Conservation (phyloP, 2,329 filamentous ascomycete genomes). For the Arthrinium phaeospermum region DNA sequence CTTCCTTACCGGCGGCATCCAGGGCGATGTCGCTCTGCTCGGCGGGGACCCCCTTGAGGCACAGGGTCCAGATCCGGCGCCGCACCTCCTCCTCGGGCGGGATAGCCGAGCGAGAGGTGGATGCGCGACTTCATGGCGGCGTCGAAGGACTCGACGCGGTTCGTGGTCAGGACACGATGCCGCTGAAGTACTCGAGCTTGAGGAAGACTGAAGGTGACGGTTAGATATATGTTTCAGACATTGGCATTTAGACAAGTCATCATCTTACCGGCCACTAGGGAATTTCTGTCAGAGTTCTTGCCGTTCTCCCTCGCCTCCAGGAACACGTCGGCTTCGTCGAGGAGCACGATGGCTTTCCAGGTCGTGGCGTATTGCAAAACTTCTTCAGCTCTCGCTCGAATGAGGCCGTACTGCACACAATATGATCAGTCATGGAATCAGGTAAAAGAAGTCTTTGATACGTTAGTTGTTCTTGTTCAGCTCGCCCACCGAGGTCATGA, state of each 20-base stretch:
- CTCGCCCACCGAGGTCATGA: slow-evolving; percentile 38
- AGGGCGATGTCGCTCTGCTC: slow-evolving; percentile 47
- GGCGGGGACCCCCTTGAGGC: slow-evolving; percentile 50
- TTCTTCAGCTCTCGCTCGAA: slow-evolving; percentile 32
- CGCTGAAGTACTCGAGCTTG: slow-evolving; percentile 30
- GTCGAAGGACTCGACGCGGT: slow-evolving; percentile 31
- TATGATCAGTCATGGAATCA: not conserved
- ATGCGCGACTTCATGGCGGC: slow-evolving; percentile 34
- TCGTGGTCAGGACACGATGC: slow-evolving; percentile 32
- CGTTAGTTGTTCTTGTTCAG: slow-evolving; percentile 31
- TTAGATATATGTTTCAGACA: not conserved
- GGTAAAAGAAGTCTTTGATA: not conserved
- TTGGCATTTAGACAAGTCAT: not conserved
- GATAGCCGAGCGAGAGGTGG: slow-evolving; percentile 33
- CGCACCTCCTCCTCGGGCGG: slow-evolving; percentile 45
- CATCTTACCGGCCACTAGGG: slow-evolving; percentile 23
- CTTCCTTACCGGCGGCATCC: slow-evolving; percentile 38
- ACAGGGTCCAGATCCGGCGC: slow-evolving; percentile 34
- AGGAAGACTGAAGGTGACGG: slow-evolving; percentile 28
- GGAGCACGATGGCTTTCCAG: slow-evolving; percentile 44
- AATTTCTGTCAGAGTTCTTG: slow-evolving; percentile 18
- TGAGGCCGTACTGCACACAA: slow-evolving; percentile 20
- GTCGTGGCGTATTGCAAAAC: slow-evolving; percentile 47
- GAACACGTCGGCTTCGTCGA: slow-evolving; percentile 40
- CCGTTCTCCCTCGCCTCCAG: slow-evolving; percentile 43